Evolutionary conservation across 1,139 yeast species (phyloP).

Genomic region (Wickerhamomyces sp.): DNA sequence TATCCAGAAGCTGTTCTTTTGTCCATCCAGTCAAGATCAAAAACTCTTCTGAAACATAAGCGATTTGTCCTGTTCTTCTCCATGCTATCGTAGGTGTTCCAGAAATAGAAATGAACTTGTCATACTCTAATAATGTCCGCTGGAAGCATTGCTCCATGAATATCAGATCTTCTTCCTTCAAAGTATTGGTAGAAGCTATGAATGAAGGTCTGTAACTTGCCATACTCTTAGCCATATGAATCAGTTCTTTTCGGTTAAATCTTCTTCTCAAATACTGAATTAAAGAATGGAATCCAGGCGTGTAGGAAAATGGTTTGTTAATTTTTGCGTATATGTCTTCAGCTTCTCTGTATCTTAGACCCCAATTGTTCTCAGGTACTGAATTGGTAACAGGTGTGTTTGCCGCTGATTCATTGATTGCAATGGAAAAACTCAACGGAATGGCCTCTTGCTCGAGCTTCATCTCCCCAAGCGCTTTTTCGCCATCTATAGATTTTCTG

Average conservation of each 20-base stretch:
- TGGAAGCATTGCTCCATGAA: slow-evolving; percentile 97
- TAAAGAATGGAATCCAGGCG: slow-evolving; percentile 84
- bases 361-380: slow-evolving; percentile 13
- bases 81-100: slow-evolving; percentile 96
- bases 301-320: slow-evolving; percentile 73
- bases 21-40: slow-evolving; percentile 89
- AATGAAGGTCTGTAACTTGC: slow-evolving; percentile 88
- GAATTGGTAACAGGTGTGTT: not conserved
- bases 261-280: slow-evolving; percentile 68
- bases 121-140: slow-evolving; percentile 82
- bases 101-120: slow-evolving; percentile 72
- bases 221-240: slow-evolving; percentile 83
- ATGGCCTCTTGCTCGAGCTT: slow-evolving; percentile 29
- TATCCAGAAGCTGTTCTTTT: slow-evolving; percentile 56
- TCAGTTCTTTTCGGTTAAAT: slow-evolving; percentile 64
- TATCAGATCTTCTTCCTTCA: slow-evolving; percentile 85
- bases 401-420: slow-evolving; percentile 27
- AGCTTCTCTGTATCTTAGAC: slow-evolving; percentile 53
- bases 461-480: slow-evolving; percentile 36
- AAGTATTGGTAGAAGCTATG: slow-evolving; percentile 84
- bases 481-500: slow-evolving; percentile 41
- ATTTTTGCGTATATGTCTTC: slow-evolving; percentile 78
- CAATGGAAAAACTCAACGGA: slow-evolving; percentile 51
- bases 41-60: slow-evolving; percentile 90
- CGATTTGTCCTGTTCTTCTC: slow-evolving; percentile 94